Conservation (phyloP, 202 grass and related monocot genomes). For the Zoysia matrella region DNA sequence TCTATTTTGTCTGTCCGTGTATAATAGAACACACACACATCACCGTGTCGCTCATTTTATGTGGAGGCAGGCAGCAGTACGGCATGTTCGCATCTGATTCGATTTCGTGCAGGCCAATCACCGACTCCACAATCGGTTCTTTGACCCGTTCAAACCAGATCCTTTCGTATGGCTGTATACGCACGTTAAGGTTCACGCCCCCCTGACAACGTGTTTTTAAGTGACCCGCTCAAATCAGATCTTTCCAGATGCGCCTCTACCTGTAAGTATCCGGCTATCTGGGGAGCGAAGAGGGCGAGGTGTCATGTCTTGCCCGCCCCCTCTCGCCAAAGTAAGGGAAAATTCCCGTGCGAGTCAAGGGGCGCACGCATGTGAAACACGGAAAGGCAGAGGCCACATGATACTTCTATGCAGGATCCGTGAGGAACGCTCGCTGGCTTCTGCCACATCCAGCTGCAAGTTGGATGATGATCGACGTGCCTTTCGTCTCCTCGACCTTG, state of each 20-base stretch:
- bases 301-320: not conserved
- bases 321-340: not conserved
- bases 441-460: conserved; percentile 14
- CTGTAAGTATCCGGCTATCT: not conserved
- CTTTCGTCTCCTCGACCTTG: not conserved
- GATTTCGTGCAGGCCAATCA: conserved; percentile 12
- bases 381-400: not conserved
- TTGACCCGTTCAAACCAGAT: conserved; percentile 5
- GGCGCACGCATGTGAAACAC: conserved; percentile 4
- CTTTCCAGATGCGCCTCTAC: not conserved
- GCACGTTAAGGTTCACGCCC: not conserved
- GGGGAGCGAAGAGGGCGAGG: not conserved
- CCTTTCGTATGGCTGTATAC: not conserved
- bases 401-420: not conserved
- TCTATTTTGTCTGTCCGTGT: not conserved
- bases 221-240: conserved; percentile 2
- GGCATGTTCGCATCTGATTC: conserved; percentile 34
- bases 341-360: not conserved
- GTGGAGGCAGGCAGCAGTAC: too few relatives aligned
- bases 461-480: not conserved
- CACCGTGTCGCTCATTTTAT: not conserved
- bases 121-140: not conserved
- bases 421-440: not conserved
- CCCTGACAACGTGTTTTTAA: conserved; percentile 3
- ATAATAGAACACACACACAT: not conserved